Evolutionary conservation across 345 rosid genomes (phyloP).

Genomic region (Linum trigynum): DNA sequence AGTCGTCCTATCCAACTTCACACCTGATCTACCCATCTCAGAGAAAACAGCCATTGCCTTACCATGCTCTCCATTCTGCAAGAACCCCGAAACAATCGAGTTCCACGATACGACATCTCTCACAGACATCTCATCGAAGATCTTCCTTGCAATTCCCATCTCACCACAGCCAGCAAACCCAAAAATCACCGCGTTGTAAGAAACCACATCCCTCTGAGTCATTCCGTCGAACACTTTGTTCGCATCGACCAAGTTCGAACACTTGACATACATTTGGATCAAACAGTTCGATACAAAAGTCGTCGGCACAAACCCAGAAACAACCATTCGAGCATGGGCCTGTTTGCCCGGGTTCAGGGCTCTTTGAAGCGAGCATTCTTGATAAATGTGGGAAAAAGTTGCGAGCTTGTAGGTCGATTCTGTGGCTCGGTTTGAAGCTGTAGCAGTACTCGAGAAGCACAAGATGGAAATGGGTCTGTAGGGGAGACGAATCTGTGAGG

Average conservation of each 20-base stretch:
- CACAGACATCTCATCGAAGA: slow-evolving; percentile 48
- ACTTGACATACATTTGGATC: slow-evolving; percentile 47
- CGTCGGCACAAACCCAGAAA: slow-evolving; percentile 64
- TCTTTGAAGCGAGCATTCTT: slow-evolving; percentile 46
- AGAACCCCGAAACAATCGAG: slow-evolving; percentile 68
- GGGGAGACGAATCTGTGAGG: background rate
- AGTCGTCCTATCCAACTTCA: slow-evolving; percentile 40
- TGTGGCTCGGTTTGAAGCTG: slow-evolving; percentile 18
- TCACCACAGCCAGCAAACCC: slow-evolving; percentile 45
- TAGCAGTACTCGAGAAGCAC: slow-evolving; percentile 1
- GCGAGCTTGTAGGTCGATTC: slow-evolving; percentile 16
- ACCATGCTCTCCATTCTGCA: slow-evolving; percentile 41
- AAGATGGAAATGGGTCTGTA: background rate
- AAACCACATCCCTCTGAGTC: slow-evolving; percentile 51
- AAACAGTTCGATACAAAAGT: slow-evolving; percentile 63
- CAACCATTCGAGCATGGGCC: slow-evolving; percentile 68
- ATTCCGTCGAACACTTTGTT: slow-evolving; percentile 56
- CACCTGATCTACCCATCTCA: slow-evolving; percentile 45
- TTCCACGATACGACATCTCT: slow-evolving; percentile 88
- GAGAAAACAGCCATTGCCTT: slow-evolving; percentile 39
- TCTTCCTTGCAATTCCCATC: slow-evolving; percentile 37
- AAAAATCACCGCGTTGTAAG: slow-evolving; percentile 62
- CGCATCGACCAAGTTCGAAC: slow-evolving; percentile 40
- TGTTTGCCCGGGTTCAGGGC: slow-evolving; percentile 50
- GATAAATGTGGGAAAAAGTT: slow-evolving; percentile 61